These are phyloP conservation scores for Penicillium sumatraense DNA, from an alignment of 2,329 filamentous ascomycete species.

Conservation along the genomic window DNA sequence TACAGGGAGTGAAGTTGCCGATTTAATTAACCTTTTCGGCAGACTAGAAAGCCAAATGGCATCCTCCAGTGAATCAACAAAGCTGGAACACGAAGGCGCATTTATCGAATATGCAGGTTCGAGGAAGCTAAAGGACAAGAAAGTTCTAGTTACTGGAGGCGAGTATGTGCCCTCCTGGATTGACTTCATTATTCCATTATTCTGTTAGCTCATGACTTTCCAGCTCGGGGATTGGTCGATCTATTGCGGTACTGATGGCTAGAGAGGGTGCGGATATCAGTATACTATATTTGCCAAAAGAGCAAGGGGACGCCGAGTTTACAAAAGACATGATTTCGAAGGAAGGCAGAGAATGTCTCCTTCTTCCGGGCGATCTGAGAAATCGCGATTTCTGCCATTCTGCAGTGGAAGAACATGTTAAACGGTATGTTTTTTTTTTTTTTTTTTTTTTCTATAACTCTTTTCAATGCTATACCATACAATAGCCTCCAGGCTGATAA, in stretches of 20 bases:
- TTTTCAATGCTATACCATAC: no score
- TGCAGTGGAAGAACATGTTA: slow-evolving; percentile 59
- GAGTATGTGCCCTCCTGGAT: slow-evolving; percentile 49
- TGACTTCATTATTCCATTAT: background rate
- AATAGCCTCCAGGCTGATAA: no score
- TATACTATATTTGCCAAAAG: slow-evolving; percentile 15
- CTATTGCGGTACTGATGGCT: slow-evolving; percentile 19
- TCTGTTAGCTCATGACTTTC: slow-evolving; percentile 35
- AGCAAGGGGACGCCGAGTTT: slow-evolving; percentile 17
- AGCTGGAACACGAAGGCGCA: slow-evolving; percentile 30
- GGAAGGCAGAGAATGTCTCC: slow-evolving; percentile 11
- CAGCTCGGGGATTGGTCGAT: slow-evolving; percentile 32
- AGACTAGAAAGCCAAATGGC: slow-evolving; percentile 28
- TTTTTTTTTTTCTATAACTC: no score
- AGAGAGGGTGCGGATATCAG: slow-evolving; percentile 20
- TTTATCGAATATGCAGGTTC: slow-evolving; percentile 50
- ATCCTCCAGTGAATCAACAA: slow-evolving; percentile 39
- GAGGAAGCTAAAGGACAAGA: slow-evolving; percentile 56
- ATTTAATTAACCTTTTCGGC: background rate
- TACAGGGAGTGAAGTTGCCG: no score
- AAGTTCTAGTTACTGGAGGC: slow-evolving; percentile 61
- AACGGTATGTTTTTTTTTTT: slow-evolving; percentile 39
- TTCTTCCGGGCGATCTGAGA: slow-evolving; percentile 15
- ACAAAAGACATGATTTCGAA: slow-evolving; percentile 12
- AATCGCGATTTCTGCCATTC: slow-evolving; percentile 46